phyloP scores from a whole-genome alignment of 768 basidiomycete genomes.

The Boletus edulis region DNA sequence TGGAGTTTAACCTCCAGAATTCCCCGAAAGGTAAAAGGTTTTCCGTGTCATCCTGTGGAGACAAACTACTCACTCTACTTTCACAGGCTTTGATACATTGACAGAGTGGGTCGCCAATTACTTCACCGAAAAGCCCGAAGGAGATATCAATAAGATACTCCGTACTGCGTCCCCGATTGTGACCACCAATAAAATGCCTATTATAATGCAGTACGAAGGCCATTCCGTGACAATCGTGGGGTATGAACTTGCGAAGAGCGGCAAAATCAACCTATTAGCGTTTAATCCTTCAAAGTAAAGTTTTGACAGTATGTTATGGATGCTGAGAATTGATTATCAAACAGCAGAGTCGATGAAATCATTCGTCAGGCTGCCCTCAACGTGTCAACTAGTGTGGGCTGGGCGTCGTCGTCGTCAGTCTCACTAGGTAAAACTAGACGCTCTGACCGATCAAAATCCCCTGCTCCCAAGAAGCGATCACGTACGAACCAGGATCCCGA shows the following conservation, averaged over 20 bases:
- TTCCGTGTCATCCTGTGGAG: background rate
- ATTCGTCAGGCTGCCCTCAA: constrained; percentile 24
- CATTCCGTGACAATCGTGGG: constrained; percentile 90
- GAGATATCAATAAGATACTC: constrained; percentile 52
- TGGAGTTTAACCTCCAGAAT: constrained; percentile 59
- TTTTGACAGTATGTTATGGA: constrained; percentile 1
- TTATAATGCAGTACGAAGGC: constrained; percentile 79
- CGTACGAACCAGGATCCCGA: constrained; percentile 23
- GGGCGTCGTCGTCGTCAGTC: constrained; percentile 8
- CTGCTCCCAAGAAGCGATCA: constrained; percentile 29
- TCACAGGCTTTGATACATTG: constrained; percentile 45
- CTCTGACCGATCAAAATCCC: constrained; percentile 19
- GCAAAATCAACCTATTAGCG: constrained; percentile 59
- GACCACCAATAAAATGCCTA: constrained; percentile 66
- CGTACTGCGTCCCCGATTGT: constrained; percentile 49
- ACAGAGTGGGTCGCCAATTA: constrained; percentile 76
- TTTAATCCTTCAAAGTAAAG: constrained; percentile 76
- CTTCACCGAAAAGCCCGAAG: constrained; percentile 45
- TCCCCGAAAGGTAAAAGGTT: constrained; percentile 39
- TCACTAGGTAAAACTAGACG: constrained; percentile 21
- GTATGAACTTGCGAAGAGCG: constrained; percentile 64
- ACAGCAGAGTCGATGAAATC: constrained; percentile 11
- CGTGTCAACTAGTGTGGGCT: background rate
- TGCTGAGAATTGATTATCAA: background rate
- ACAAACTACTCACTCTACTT: background rate